Conservation (phyloP, 1,284 basidiomycete genomes). For the Hortiboletus rubellus region DNA sequence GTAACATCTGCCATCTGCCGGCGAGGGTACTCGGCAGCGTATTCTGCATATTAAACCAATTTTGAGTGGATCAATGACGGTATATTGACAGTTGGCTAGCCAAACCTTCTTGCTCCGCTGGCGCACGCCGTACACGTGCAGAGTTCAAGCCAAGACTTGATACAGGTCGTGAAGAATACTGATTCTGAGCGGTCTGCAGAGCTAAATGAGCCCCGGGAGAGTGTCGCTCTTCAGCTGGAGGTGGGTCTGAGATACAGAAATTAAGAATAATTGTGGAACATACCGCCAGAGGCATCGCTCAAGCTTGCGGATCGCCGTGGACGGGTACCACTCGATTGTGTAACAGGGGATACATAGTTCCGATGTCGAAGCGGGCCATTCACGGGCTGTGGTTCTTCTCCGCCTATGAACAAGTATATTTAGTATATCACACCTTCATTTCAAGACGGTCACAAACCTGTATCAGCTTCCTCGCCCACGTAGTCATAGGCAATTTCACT, state of each 20-base stretch:
- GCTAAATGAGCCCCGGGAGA: slow-evolving; percentile 34
- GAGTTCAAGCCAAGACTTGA: slow-evolving; percentile 49
- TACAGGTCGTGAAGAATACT: slow-evolving; percentile 48
- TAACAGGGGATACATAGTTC: slow-evolving; percentile 25
- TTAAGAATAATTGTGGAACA: slow-evolving; percentile 19
- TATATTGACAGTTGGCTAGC: slow-evolving; percentile 7
- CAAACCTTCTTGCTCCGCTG: slow-evolving; percentile 43
- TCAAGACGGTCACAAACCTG: slow-evolving; percentile 26
- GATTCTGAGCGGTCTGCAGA: slow-evolving; percentile 37
- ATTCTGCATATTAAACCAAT: slow-evolving; percentile 25
- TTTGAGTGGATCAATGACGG: slow-evolving; percentile 12
- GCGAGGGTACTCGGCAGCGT: slow-evolving; percentile 24
- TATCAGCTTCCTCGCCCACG: slow-evolving; percentile 34
- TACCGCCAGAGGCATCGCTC: slow-evolving; percentile 56
- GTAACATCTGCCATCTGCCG: slow-evolving; percentile 14
- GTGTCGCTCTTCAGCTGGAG: slow-evolving; percentile 26
- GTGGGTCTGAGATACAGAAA: slow-evolving; percentile 6
- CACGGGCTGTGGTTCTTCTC: slow-evolving; percentile 29
- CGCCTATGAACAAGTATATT: slow-evolving; percentile 17
- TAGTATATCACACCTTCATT: neutral
- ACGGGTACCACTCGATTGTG: slow-evolving; percentile 37
- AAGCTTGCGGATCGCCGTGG: slow-evolving; percentile 68
- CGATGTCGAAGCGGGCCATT: slow-evolving; percentile 30
- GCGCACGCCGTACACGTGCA: slow-evolving; percentile 34
- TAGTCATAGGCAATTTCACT: slow-evolving; percentile 30